Conservation (phyloP, 257 asterid species). For the Verbena officinalis region DNA sequence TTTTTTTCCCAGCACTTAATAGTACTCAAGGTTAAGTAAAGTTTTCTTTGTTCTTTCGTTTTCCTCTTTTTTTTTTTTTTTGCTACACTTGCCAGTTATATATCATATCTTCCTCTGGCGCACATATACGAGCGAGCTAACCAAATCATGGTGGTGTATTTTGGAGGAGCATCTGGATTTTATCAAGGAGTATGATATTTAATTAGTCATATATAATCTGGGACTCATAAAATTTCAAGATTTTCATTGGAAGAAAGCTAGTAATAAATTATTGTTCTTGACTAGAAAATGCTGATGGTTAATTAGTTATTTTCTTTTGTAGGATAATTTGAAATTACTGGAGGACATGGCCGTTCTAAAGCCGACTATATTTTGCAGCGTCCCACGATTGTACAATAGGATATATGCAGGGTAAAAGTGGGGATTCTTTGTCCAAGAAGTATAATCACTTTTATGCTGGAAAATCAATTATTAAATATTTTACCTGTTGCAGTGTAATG, state of each 20-base stretch:
- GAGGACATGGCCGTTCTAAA: constrained; percentile 72
- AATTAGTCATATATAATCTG: background rate
- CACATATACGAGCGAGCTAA: constrained; percentile 81
- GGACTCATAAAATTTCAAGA: background rate
- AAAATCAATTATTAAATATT: constrained; percentile 2
- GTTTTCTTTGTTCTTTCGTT: too few relatives aligned
- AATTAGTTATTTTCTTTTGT: constrained; percentile 28
- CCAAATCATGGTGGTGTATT: constrained; percentile 54
- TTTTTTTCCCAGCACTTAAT: background rate
- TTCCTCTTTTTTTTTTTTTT: too few relatives aligned
- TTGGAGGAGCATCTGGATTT: constrained; percentile 82
- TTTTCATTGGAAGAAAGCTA: background rate
- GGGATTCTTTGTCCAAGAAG: constrained; percentile 8
- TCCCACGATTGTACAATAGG: constrained; percentile 78
- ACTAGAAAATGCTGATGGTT: constrained; percentile 19
- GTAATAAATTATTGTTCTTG: background rate
- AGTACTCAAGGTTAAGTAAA: background rate
- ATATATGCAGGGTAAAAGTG: constrained; percentile 69
- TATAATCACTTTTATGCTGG: constrained; percentile 7
- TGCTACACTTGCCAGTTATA: constrained; percentile 46
- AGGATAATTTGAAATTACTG: constrained; percentile 78
- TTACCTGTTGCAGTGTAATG: constrained; percentile 46
- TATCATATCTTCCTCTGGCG: constrained; percentile 88
- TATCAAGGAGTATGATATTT: constrained; percentile 69
- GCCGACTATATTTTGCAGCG: constrained; percentile 79